Percentiles rank a stretch among this genome's conserved stretches.
Evolutionary conservation across 2,329 filamentous ascomycete species (phyloP).

Genomic region (Aspergillus sp.): DNA sequence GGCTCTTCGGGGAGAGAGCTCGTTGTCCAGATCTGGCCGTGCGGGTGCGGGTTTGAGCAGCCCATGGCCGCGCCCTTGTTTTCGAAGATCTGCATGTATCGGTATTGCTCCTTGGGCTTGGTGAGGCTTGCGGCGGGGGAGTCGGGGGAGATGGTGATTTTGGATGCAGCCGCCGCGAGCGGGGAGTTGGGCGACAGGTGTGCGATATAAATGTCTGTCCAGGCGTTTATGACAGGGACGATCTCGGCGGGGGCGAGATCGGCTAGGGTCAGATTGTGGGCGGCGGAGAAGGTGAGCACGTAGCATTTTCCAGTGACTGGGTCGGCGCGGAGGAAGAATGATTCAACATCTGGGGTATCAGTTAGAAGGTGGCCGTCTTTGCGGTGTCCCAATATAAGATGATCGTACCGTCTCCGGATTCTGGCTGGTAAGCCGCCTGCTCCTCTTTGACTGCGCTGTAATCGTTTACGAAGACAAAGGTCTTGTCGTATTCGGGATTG

Average conservation of each 20-base stretch:
- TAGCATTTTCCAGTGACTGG: conserved; percentile 94
- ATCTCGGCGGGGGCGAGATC: conserved; percentile 80
- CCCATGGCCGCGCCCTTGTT: conserved; percentile 99
- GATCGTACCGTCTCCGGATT: conserved; percentile 49
- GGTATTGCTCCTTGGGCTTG: conserved; percentile 71
- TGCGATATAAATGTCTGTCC: conserved; percentile 84
- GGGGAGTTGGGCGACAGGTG: conserved; percentile 74
- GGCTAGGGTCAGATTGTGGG: conserved; percentile 87
- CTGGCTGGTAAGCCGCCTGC: conserved; percentile 72
- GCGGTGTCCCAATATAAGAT: neutral
- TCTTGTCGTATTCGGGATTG: conserved; percentile 83
- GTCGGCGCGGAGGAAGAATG: conserved; percentile 75
- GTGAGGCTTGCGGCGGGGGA: conserved; percentile 46
- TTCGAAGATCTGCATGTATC: conserved; percentile 99
- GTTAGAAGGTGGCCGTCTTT: neutral
- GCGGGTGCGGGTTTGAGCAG: conserved; percentile 96
- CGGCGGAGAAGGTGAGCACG: conserved; percentile 89
- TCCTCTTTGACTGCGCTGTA: conserved; percentile 95
- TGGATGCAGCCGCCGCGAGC: conserved; percentile 51
- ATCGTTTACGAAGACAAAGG: conserved; percentile 95
- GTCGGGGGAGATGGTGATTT: conserved; percentile 49
- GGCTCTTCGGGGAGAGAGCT: conserved; percentile 90
- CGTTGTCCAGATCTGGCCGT: conserved; percentile 95
- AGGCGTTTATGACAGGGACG: conserved; percentile 79
- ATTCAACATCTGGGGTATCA: conserved; percentile 62